Evolutionary conservation across 495 filamentous ascomycete genomes (phyloP), one percentile per base, ranked within the genome.

Genomic region (Trichoderma gamsii): DNA sequence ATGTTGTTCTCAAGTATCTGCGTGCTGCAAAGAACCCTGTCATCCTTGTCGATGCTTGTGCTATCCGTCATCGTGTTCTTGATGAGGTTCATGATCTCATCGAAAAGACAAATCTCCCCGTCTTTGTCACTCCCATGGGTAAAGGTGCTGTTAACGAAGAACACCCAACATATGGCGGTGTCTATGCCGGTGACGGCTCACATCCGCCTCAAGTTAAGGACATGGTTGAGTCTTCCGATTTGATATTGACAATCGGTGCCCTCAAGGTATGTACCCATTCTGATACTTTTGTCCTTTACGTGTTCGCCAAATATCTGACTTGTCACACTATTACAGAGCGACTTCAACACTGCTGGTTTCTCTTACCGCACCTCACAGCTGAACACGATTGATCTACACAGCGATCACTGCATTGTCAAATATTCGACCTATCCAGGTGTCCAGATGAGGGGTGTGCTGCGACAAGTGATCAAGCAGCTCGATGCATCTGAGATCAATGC

Each of bases 291-390:
- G 27, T 0, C 15, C 38, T 9, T 8, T 1, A 18, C 35, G 27
- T 21, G 46, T 51, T 52, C 1, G 25, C 68, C 16, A 66, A 59
- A 29, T 32, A 9, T 35, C 15, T 90, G 25, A 65, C 13, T 6
- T 23, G 0, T 38, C 35, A 7, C 8, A 7, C 21, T 18, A 27
- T 11, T 61, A 12, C 27, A 68, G 77, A 92, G 88, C 70, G 93
- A 97, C 73, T 96, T 96, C 82, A 97, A 97, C 77, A 95, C 93
- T 16, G 81, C 89, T 13, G 93, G 93, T 18, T 97, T 97, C 81
- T 90, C 90, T 8, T 97, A 96, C 73, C 87, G 85, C 68, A 87
- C 92, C 46, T 89, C 89, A 13, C 90, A 92, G 76, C 84, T 93
- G 63, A 90, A 89, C 68, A 91, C 90, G 16, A 93, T 97, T 71